These are phyloP conservation scores for Ogataea degrootiae DNA, from an alignment of 805 yeast species.

Conservation along the genomic window DNA sequence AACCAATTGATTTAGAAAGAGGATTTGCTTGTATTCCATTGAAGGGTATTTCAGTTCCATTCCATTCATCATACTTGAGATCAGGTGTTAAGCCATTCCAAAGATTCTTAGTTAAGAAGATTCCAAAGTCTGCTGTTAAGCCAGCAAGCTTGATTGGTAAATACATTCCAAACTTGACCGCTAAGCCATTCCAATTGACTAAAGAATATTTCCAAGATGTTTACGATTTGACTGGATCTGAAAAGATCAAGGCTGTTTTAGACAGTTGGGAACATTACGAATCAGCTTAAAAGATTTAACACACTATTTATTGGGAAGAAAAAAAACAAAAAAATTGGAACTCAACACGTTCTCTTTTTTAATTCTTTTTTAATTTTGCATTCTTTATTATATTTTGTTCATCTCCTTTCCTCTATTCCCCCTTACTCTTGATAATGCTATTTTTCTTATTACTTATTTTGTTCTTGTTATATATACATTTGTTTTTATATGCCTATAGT, in stretches of 20 bases:
- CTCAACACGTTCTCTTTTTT: neutral
- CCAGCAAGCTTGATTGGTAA: constrained; percentile 90
- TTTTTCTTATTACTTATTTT: neutral
- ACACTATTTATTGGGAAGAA: no score
- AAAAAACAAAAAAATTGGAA: no score
- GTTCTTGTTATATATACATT: neutral
- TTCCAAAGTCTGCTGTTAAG: constrained; percentile 90
- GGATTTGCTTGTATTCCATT: constrained; percentile 98
- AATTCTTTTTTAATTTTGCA: neutral
- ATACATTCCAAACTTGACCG: constrained; percentile 98
- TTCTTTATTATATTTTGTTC: neutral
- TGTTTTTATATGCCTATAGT: neutral
- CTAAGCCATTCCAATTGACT: constrained; percentile 92
- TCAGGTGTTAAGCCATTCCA: constrained; percentile 99
- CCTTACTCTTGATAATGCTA: neutral
- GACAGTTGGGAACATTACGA: constrained; percentile 94
- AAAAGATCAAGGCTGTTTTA: constrained; percentile 80
- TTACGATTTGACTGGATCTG: constrained; percentile 84
- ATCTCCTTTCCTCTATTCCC: neutral
- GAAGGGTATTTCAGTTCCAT: constrained; percentile 98
- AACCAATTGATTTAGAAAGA: constrained; percentile 95
- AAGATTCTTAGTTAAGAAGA: constrained; percentile 93
- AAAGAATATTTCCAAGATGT: constrained; percentile 98
- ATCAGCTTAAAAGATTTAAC: constrained; percentile 32
- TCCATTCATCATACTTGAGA: constrained; percentile 98